Evolutionary conservation across 192 early-diverging fungal genomes (phyloP).

Genomic region (Coemansia sp.): DNA sequence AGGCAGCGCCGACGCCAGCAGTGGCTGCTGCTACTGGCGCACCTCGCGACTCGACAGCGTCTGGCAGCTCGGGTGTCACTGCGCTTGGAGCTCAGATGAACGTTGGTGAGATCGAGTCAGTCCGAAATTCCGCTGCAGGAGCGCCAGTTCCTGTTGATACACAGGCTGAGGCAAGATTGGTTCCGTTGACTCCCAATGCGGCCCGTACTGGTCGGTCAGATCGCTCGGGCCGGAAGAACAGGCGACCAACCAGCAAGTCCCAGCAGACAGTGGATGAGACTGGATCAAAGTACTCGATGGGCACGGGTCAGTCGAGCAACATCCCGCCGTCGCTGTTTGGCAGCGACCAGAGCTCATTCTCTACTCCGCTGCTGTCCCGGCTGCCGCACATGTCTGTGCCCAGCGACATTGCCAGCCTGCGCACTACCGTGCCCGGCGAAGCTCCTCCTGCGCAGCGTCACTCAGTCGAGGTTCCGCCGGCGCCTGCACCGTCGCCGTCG

Average conservation of each 20-base stretch:
- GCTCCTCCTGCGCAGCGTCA: neutral
- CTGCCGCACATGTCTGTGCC: slow-evolving; percentile 49
- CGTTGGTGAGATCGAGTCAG: slow-evolving; percentile 47
- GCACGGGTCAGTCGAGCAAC: slow-evolving; percentile 52
- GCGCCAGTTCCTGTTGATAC: neutral
- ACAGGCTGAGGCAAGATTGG: slow-evolving; percentile 16
- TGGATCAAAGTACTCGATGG: slow-evolving; percentile 41
- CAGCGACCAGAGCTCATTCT: slow-evolving; percentile 53
- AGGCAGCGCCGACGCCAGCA: slow-evolving; percentile 2
- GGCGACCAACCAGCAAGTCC: slow-evolving; percentile 18
- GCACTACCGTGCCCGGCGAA: slow-evolving; percentile 17
- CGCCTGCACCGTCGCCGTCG: neutral
- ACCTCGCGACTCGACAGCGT: slow-evolving; percentile 13
- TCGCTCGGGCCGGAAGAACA: neutral
- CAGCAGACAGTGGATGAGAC: slow-evolving; percentile 15
- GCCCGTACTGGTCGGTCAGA: neutral
- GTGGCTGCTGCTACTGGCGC: slow-evolving; percentile 6
- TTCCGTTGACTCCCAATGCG: slow-evolving; percentile 38
- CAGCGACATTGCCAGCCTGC: slow-evolving; percentile 51
- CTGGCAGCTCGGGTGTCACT: slow-evolving; percentile 31
- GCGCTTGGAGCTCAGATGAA: slow-evolving; percentile 34
- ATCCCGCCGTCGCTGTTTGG: slow-evolving; percentile 54
- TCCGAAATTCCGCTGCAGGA: slow-evolving; percentile 7
- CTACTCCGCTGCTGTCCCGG: slow-evolving; percentile 43
- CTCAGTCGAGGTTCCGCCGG: neutral